Base-by-base conservation (phyloP, 2,329 filamentous ascomycete species). In the Arachnomyces sp. region DNA sequence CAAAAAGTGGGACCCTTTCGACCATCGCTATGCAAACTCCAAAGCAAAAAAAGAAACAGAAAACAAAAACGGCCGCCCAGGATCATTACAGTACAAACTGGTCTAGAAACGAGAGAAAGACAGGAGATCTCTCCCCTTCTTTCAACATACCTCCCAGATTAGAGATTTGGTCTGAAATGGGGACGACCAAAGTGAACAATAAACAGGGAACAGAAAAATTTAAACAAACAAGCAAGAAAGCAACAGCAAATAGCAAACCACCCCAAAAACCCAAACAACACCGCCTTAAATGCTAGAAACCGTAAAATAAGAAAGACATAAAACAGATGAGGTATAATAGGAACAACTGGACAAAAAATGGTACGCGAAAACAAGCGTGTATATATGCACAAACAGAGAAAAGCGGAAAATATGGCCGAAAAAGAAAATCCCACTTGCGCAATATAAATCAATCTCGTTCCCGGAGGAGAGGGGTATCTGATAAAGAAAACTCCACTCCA, bases 341-440 rank as follows among this genome's bases (percentile, higher is more conserved):
- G 57, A 53, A 55, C 55, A 49, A 52, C 54, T 54, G 49, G 42
- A 45, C 51, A 51, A 51, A 48, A 51, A 56, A 46, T 52, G 48
- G 52, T 52, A 25, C 21, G 21, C 21, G 21, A 9, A 25, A 25
- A 25, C 21, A 25, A 25, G 9, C 9, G n/a, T 25, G 21, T 25
- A 9, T 25, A 25, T 25, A 25, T 25, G 21, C 21, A 9, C 9
- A 5, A 25, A 25, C 21, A 25, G 15, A 32, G 29, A 25, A 36
- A 36, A 28, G 28, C 7, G 30, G 29, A 13, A 39, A 39, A 21
- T 18, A 31, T 18, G 29, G 29, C 31, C 29, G 21, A 39, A 39
- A 33, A 31, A 11, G 31, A 7, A 28, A 25, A 25, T 25, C 21
- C 21, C 21, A 25, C 21, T 25, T 25, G 21, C 21, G 21, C 21